These are phyloP conservation scores for Malus orientalis DNA, from an alignment of 306 rosid species.

Conservation along the genomic window DNA sequence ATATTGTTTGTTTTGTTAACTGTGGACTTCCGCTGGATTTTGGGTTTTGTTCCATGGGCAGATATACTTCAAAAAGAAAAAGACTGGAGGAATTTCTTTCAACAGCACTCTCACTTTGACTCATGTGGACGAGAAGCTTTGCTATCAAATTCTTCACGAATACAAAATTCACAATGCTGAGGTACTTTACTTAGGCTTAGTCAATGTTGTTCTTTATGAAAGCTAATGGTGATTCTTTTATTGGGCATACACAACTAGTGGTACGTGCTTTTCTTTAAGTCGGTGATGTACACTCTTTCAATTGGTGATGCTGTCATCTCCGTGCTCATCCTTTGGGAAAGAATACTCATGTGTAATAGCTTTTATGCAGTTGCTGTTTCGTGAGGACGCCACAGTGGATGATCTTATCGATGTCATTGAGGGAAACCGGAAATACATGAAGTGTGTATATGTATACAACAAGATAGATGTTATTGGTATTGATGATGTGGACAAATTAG, in stretches of 20 bases:
- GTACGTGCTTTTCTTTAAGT: background rate
- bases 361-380: constrained; percentile 72
- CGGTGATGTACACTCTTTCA: background rate
- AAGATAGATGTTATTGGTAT: constrained; percentile 96
- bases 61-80: constrained; percentile 97
- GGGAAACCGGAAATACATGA: constrained; percentile 99
- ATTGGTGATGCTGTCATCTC: background rate
- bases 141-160: constrained; percentile 97
- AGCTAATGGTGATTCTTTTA: background rate
- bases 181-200: constrained; percentile 34
- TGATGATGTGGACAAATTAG: constrained; percentile 92
- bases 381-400: constrained; percentile 97
- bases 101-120: constrained; percentile 86
- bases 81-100: constrained; percentile 95
- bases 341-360: background rate
- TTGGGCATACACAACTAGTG: background rate
- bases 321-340: background rate
- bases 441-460: constrained; percentile 94
- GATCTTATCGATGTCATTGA: constrained; percentile 98
- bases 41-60: constrained; percentile 30
- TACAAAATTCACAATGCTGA: constrained; percentile 99
- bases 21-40: background rate
- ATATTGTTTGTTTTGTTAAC: background rate
- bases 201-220: background rate
- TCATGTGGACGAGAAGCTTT: constrained; percentile 96